Base-by-base conservation (phyloP, 495 filamentous ascomycete genomes). In the Penicillium cosmopolitanum region DNA sequence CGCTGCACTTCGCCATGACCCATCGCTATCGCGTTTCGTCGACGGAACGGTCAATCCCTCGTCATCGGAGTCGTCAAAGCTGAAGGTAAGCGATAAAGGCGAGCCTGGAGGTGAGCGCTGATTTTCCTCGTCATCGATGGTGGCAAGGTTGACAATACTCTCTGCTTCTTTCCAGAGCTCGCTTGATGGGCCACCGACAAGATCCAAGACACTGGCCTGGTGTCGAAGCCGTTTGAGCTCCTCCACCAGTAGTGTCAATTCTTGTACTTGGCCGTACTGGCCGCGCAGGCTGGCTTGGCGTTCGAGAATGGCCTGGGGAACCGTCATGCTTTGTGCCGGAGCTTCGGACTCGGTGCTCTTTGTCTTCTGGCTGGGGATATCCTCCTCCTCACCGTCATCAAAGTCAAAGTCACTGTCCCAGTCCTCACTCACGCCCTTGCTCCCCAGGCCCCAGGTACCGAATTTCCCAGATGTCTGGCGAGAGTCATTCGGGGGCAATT, bases 401-500 rank as follows among this genome's bases (percentile, higher is more conserved):
- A 90, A 90, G 21, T 90, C 90, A 56, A 94, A 94, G 68, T 94
- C 90, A 55, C 88, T 89, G 61, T 92, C 89, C 90, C 82, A 94
- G 60, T 93, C 89, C 67, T 94, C 90, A 61, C 88, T 92, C 19
- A 84, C 87, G 16, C 84, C 91, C 68, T 96, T 96, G 58, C 85
- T 88, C 8, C 92, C 89, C 50, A 94, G 72, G 2, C 90, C 90
- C 92, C 92, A 96, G 1, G 92, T 93, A 46, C 92, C 91, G 65
- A 93, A 95, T 64, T 96, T 96, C 21, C 88, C 85, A 18, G 86
- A 84, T 77, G 73, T 78, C 83, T 80, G 81, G 69, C 73, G 76
- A 70, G 75, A 83, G 13, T 87, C 85, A 63, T 77, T 80, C 31
- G 64, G 73, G 5, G 76, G 74, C 58, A 73, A 59, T 16, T 95